Base-by-base conservation (phyloP, 345 rosid genomes). In the Melastoma malabathricum region DNA sequence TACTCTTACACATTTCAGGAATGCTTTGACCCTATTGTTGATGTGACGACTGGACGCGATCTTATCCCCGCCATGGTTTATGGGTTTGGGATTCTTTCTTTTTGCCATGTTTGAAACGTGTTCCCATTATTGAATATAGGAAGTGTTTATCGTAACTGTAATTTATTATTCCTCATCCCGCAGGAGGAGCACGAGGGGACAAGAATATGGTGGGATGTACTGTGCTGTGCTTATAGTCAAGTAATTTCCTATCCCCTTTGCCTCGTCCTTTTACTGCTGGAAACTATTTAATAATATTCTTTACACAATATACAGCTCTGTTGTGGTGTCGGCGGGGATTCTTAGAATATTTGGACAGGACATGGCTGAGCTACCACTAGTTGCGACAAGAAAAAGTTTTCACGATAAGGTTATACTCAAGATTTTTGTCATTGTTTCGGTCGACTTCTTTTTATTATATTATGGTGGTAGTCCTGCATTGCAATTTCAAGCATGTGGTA, bases 21-120 rank as follows among this genome's bases (percentile, higher is more conserved):
- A 59, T 72, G 86, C 58, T 92, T 92, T 60, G 82, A 84, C 65
- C 94, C 99, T 57, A 90, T 81, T 66, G 76, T 80, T 75, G 93
- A 83, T 74, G 65, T 75, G 62, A 47, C 64, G n/a, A 79, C 74
- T 29, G 85, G 83, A 55, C 77, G 76, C 51, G 89, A 92, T 64
- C 94, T 92, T 51, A 84, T 92, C 55, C 95, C 95, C 43, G 72
- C 85, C 51, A 79, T 92, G 88, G 94, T 92, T 59, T 84, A 77
- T 59, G 98, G 98, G 98, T 87, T 39, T 15, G 15, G 16, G 5
- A 14, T 53, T 18, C 2, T 18, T 13, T 38, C 8, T 44, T 15
- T 41, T 23, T 27, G 13, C 41, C 43, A 10, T 34, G 10, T 6
- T 34, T 31, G 38, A 31, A 5, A 31, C 38, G 38, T 31, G 7